Base-by-base conservation (phyloP, 2,329 filamentous ascomycete genomes). In the Cladosporium sp. region DNA sequence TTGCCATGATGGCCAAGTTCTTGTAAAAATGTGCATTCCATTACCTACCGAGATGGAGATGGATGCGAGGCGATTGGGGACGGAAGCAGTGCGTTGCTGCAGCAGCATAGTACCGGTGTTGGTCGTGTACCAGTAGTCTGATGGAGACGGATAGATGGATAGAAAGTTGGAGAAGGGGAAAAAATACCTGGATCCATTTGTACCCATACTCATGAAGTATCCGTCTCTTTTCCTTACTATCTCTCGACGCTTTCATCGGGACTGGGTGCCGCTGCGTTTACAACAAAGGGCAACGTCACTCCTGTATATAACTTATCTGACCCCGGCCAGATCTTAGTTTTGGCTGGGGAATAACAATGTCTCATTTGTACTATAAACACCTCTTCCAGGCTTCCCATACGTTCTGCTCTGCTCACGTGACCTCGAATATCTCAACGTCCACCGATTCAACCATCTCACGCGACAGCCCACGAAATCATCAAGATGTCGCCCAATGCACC, bases 1-100 rank as follows among this genome's bases (percentile, higher is more conserved):
- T 90, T 88, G 86, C 86, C 78, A 87, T 90, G 79, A 90, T 90
- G 86, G 86, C 85, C 85, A 90, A 90, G 63, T 68, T 66, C 64
- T 63, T 68, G 56, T 68, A 68, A 65, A 51, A 48, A 48, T 40
- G 45, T 48, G 45, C 45, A 40, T 27, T 36, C 45, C 45, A 48
- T 48, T 40, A 52, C 43, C 45, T 48, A 48, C 38, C 33, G 45
- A 48, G 45, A 48, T 48, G 45, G 45, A 48, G 45, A 48, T 48
- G 45, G 45, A 48, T 48, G 45, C 45, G 35, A 19, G 27, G 19
- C 35, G 39, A 39, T 35, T 18, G 36, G 19, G 19, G 36, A 27
- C 38, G 22, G 36, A 40, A 39, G 45, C 36, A 48, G 45, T 32
- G 36, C 36, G 36, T 25, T 40, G 45, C 45, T 48, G 45, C 45